Conservation (phyloP, 805 yeast genomes). For the Kuraishia ogatae region DNA sequence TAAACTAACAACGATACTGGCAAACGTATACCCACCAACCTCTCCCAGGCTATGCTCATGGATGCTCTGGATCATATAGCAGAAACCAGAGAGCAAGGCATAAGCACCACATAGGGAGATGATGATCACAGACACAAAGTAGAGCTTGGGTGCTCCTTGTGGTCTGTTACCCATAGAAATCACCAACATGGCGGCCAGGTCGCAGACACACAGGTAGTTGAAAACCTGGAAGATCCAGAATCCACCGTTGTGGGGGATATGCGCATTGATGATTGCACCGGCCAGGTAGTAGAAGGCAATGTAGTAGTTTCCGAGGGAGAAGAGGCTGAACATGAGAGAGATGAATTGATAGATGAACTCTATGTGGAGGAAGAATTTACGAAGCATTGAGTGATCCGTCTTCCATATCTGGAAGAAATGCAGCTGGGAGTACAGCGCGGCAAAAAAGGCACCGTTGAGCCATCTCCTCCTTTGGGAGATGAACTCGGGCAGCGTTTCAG, state of each 20-base stretch:
- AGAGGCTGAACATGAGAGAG: constrained; percentile 78
- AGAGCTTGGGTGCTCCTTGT: constrained; percentile 83
- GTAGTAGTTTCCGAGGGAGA: constrained; percentile 86
- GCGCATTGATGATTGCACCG: constrained; percentile 58
- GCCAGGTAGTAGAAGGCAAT: constrained; percentile 89
- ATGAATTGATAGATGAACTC: constrained; percentile 86
- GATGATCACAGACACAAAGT: constrained; percentile 61
- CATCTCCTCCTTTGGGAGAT: constrained; percentile 96
- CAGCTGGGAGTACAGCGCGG: constrained; percentile 82
- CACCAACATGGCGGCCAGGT: constrained; percentile 79
- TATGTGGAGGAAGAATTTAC: constrained; percentile 75
- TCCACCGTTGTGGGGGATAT: constrained; percentile 64
- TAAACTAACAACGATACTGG: constrained; percentile 76
- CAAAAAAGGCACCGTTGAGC: constrained; percentile 97
- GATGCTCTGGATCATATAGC: constrained; percentile 59
- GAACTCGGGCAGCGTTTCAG: constrained; percentile 89
- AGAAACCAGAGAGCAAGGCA: constrained; percentile 75
- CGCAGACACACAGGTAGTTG: constrained; percentile 78
- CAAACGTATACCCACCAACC: constrained; percentile 39
- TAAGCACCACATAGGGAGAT: constrained; percentile 75
- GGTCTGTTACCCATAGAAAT: constrained; percentile 97
- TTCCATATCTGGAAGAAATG: constrained; percentile 86
- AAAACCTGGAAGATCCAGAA: constrained; percentile 75
- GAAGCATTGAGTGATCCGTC: constrained; percentile 72
- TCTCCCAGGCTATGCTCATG: constrained; percentile 27